phyloP scores from a whole-genome alignment of 2,329 filamentous ascomycete species.

The Aspergillus neoniger region DNA sequence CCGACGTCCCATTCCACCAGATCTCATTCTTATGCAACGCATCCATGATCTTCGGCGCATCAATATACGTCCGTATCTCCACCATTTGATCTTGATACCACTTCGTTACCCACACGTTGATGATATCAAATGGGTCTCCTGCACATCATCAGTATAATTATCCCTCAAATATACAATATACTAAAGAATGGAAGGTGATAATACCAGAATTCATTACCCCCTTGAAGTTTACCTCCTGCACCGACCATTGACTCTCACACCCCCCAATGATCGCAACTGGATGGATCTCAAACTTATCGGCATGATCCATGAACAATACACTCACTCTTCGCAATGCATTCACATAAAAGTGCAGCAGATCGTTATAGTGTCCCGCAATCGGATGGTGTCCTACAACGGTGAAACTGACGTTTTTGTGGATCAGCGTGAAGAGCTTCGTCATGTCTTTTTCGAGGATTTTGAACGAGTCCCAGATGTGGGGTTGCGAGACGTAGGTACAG shows the following conservation, averaged over 20 bases:
- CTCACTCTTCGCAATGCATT: constrained; percentile 35
- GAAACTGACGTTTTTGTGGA: constrained; percentile 36
- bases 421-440: constrained; percentile 34
- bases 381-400: constrained; percentile 38
- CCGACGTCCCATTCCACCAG: constrained; percentile 36
- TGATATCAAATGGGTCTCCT: constrained; percentile 34
- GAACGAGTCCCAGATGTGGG: constrained; percentile 37
- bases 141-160: background rate
- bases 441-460: constrained; percentile 36
- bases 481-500: constrained; percentile 34
- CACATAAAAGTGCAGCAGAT: constrained; percentile 37
- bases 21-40: constrained; percentile 35
- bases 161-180: background rate
- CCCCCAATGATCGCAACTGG: constrained; percentile 35
- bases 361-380: constrained; percentile 34
- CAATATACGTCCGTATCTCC: constrained; percentile 37
- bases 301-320: constrained; percentile 30
- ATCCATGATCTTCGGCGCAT: constrained; percentile 31
- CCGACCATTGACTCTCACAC: constrained; percentile 36
- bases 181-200: background rate
- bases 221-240: constrained; percentile 35
- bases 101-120: constrained; percentile 38
- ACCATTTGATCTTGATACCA: constrained; percentile 37
- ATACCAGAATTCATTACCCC: constrained; percentile 38
- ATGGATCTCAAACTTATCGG: constrained; percentile 34